Conservation (phyloP, 148 eudicot genomes). For the Silene latifolia region DNA sequence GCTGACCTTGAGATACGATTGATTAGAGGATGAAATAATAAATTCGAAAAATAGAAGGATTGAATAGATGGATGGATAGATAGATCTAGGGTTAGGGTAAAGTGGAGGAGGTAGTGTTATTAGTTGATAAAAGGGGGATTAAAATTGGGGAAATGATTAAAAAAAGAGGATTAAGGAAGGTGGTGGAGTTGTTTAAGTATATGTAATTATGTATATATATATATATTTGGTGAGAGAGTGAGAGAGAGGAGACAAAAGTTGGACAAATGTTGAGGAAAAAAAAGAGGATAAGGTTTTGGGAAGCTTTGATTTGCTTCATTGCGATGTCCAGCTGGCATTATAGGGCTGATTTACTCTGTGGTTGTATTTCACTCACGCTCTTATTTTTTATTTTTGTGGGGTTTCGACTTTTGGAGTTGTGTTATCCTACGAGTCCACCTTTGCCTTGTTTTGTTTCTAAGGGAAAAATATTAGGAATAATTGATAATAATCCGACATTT, state of each 20-base stretch:
- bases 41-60: background rate
- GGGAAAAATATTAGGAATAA: no score
- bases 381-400: no score
- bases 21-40: background rate
- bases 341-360: background rate
- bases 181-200: background rate
- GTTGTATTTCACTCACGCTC: background rate
- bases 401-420: no score
- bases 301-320: constrained; percentile 10
- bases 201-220: no score
- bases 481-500: no score
- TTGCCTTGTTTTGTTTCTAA: no score
- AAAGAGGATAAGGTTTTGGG: constrained; percentile 25
- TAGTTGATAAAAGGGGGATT: no score
- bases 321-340: constrained; percentile 16
- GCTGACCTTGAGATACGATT: constrained; percentile 10
- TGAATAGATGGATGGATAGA: constrained; percentile 15
- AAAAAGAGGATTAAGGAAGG: background rate
- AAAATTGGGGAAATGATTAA: background rate
- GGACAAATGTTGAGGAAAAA: background rate
- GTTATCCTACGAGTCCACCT: no score
- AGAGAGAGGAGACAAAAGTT: background rate
- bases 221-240: background rate
- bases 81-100: constrained; percentile 27
- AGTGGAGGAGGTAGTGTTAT: no score